Evolutionary conservation across 2,329 filamentous ascomycete genomes (phyloP).

Genomic region (Aspergillus awamori): DNA sequence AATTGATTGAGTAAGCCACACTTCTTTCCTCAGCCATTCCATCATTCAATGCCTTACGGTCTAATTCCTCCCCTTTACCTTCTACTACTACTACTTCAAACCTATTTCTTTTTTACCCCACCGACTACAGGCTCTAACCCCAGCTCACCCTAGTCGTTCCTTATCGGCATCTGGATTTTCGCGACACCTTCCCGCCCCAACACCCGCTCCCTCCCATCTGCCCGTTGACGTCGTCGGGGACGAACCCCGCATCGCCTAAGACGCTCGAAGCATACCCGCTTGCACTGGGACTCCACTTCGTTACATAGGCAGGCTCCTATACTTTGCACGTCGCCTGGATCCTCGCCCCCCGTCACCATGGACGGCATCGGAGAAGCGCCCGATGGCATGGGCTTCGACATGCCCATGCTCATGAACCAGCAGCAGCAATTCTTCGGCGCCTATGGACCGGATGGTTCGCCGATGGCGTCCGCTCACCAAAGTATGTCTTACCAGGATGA

Average conservation of each 20-base stretch:
- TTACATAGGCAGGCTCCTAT: slow-evolving; percentile 14
- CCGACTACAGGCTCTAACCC: slow-evolving; percentile 1
- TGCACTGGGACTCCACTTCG: slow-evolving; percentile 21
- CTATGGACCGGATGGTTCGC: slow-evolving; percentile 63
- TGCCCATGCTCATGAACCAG: slow-evolving; percentile 61
- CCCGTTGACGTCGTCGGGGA: slow-evolving; percentile 19
- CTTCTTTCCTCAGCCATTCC: slow-evolving; percentile 1
- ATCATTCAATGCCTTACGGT: slow-evolving; percentile 9
- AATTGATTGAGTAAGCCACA: slow-evolving; percentile 18
- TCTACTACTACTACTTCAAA: neutral
- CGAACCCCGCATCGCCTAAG: slow-evolving; percentile 26
- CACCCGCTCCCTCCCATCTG: slow-evolving; percentile 1
- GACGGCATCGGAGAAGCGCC: slow-evolving; percentile 40
- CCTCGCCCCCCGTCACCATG: slow-evolving; percentile 28
- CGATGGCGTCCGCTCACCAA: slow-evolving; percentile 56
- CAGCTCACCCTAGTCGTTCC: slow-evolving; percentile 22
- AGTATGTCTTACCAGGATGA: slow-evolving; percentile 48
- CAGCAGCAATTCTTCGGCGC: slow-evolving; percentile 70
- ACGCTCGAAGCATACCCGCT: slow-evolving; percentile 21
- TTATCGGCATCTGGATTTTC: slow-evolving; percentile 10
- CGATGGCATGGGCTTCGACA: slow-evolving; percentile 47
- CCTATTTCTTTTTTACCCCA: slow-evolving; percentile 8
- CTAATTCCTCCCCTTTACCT: slow-evolving; percentile 17
- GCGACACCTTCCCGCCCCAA: neutral
- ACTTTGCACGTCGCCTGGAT: slow-evolving; percentile 1